Percentiles rank a stretch among this genome's conserved stretches.
Evolutionary conservation across 345 rosid genomes (phyloP).

Genomic region (Citrus cavaleriei): DNA sequence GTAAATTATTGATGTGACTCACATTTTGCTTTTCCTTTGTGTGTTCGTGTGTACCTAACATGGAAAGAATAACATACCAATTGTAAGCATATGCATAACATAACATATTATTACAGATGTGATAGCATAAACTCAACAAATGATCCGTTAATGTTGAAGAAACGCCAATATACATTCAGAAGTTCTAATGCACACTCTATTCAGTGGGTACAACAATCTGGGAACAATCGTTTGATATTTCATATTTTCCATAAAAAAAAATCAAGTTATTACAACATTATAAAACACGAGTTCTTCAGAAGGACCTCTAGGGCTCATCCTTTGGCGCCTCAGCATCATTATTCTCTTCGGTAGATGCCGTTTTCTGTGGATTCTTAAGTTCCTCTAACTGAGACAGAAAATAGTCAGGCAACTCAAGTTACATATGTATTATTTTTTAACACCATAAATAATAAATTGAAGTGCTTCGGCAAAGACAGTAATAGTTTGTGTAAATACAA

Average conservation of each 20-base stretch:
- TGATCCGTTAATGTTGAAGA: background rate
- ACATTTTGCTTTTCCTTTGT: background rate
- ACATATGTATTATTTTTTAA: too few species aligned
- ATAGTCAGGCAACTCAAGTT: background rate
- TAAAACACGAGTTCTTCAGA: background rate
- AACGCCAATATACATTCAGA: background rate
- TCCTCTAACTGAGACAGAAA: conserved; percentile 51
- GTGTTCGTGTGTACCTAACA: background rate
- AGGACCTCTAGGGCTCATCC: conserved; percentile 23
- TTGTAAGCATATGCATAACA: background rate
- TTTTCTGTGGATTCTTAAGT: conserved; percentile 29
- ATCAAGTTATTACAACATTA: background rate
- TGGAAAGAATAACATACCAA: background rate
- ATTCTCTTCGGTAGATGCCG: conserved; percentile 25
- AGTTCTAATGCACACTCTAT: background rate
- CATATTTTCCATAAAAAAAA: background rate
- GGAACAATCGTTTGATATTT: background rate
- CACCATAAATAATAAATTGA: background rate
- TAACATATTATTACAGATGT: background rate
- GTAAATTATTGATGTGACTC: background rate
- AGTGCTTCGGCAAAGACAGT: background rate
- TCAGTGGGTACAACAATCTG: background rate
- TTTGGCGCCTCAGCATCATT: conserved; percentile 29
- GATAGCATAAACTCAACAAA: background rate
- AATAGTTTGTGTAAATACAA: background rate